Conservation (phyloP, 805 yeast genomes). For the Candida succiphila region DNA sequence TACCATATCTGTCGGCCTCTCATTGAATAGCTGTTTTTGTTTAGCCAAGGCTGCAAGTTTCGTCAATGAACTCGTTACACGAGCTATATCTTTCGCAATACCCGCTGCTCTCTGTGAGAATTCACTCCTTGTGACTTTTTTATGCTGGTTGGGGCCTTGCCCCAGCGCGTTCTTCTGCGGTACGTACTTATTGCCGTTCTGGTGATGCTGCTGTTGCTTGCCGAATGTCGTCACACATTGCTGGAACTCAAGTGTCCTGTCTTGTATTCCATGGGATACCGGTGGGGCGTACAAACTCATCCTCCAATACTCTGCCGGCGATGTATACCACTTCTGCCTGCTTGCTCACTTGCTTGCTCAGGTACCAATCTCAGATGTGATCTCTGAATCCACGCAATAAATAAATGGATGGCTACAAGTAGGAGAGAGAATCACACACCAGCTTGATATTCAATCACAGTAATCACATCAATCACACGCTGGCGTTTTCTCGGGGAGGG, state of each 20-base stretch:
- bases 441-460: too few relatives aligned
- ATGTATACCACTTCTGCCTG: neutral
- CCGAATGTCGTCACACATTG: slow-evolving; percentile 78
- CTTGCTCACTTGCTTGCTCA: too few relatives aligned
- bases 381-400: too few relatives aligned
- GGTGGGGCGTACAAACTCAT: slow-evolving; percentile 19
- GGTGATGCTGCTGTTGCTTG: slow-evolving; percentile 28
- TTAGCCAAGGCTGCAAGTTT: slow-evolving; percentile 77
- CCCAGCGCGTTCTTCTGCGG: slow-evolving; percentile 12
- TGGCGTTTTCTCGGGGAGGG: too few relatives aligned
- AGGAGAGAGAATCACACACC: too few relatives aligned
- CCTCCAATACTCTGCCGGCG: neutral
- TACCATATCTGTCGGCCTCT: slow-evolving; percentile 86
- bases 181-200: slow-evolving; percentile 16
- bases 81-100: slow-evolving; percentile 84
- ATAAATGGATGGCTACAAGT: too few relatives aligned
- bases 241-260: slow-evolving; percentile 87
- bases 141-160: slow-evolving; percentile 1
- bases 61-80: slow-evolving; percentile 70
- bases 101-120: slow-evolving; percentile 64
- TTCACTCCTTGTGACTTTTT: slow-evolving; percentile 36
- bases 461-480: too few relatives aligned
- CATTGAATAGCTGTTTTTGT: slow-evolving; percentile 85
- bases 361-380: too few relatives aligned
- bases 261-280: slow-evolving; percentile 37